These are phyloP conservation scores for Coniophora puteana DNA, from an alignment of 1,284 basidiomycete species.

Conservation along the genomic window DNA sequence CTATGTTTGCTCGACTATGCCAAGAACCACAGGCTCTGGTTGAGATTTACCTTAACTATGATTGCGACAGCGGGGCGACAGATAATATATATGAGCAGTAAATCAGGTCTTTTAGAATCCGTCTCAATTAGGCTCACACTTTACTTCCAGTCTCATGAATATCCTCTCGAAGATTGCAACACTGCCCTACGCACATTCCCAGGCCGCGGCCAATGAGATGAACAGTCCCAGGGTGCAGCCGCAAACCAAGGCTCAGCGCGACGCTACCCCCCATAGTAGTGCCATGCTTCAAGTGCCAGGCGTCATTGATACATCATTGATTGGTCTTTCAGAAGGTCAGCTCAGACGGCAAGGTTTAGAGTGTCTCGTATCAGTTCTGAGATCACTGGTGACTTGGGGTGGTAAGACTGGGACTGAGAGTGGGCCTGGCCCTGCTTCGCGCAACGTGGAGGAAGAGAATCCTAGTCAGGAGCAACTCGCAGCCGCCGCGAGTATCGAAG, in stretches of 20 bases:
- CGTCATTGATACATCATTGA: constrained; percentile 57
- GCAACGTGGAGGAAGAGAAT: no score
- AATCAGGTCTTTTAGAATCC: constrained; percentile 15
- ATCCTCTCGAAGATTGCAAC: constrained; percentile 90
- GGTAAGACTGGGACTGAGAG: constrained; percentile 53
- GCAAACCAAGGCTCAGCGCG: constrained; percentile 45
- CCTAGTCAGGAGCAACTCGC: constrained; percentile 48
- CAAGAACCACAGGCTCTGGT: constrained; percentile 96
- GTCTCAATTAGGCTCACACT: constrained; percentile 2
- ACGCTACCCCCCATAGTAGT: constrained; percentile 54
- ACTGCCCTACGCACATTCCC: constrained; percentile 54
- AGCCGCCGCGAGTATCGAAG: constrained; percentile 44
- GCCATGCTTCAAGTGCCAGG: constrained; percentile 66
- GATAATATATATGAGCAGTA: constrained; percentile 97
- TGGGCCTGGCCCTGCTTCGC: constrained; percentile 44
- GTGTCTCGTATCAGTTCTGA: constrained; percentile 82
- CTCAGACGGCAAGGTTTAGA: constrained; percentile 87
- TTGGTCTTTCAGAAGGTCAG: constrained; percentile 78
- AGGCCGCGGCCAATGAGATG: constrained; percentile 52
- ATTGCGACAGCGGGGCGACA: constrained; percentile 88
- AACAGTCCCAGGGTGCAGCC: constrained; percentile 56
- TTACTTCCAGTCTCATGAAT: constrained; percentile 81
- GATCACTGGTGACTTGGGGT: constrained; percentile 90
- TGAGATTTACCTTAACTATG: constrained; percentile 97
- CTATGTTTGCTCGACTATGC: constrained; percentile 82